These are phyloP conservation scores for Colletotrichum gigasporum DNA, from an alignment of 2,329 filamentous ascomycete species.

Conservation along the genomic window DNA sequence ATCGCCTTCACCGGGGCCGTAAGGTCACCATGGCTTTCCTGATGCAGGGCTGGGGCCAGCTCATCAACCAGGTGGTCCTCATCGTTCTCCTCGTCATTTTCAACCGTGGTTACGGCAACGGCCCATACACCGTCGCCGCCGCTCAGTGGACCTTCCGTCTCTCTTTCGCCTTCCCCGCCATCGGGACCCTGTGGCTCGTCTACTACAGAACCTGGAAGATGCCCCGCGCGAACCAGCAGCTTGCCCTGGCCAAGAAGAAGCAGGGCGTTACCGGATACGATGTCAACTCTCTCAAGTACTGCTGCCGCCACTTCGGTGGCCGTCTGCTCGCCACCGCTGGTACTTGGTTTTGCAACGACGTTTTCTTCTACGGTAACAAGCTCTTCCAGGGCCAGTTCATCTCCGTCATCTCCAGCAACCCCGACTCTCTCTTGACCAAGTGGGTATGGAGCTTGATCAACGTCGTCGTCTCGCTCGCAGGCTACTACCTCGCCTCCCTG, in stretches of 20 bases:
- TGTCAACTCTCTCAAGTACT: slow-evolving; percentile 80
- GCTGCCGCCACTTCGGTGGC: slow-evolving; percentile 84
- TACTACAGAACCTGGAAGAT: slow-evolving; percentile 98
- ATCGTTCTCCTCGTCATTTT: slow-evolving; percentile 90
- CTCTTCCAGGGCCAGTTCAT: slow-evolving; percentile 95
- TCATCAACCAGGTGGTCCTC: slow-evolving; percentile 90
- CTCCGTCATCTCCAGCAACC: slow-evolving; percentile 75
- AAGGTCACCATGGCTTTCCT: slow-evolving; percentile 96
- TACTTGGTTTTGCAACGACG: slow-evolving; percentile 94
- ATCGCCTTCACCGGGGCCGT: slow-evolving; percentile 93
- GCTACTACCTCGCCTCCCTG: slow-evolving; percentile 91
- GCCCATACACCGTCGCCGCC: slow-evolving; percentile 80
- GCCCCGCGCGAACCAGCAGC: slow-evolving; percentile 85
- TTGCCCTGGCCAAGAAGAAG: slow-evolving; percentile 86
- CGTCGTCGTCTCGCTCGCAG: slow-evolving; percentile 82
- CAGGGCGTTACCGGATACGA: slow-evolving; percentile 86
- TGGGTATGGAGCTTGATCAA: slow-evolving; percentile 97
- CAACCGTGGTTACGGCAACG: slow-evolving; percentile 63
- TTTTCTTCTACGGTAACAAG: slow-evolving; percentile 99
- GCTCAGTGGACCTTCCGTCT: slow-evolving; percentile 93
- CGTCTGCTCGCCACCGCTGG: slow-evolving; percentile 88
- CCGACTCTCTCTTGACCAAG: slow-evolving; percentile 79
- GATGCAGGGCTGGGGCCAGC: slow-evolving; percentile 99
- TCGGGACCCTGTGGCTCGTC: slow-evolving; percentile 92
- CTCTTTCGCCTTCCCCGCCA: slow-evolving; percentile 89